Percentiles rank a stretch among this genome's conserved stretches.
Conservation (phyloP, 228 moss, liverwort and hornwort species). For the Sphagnum magellanicum region DNA sequence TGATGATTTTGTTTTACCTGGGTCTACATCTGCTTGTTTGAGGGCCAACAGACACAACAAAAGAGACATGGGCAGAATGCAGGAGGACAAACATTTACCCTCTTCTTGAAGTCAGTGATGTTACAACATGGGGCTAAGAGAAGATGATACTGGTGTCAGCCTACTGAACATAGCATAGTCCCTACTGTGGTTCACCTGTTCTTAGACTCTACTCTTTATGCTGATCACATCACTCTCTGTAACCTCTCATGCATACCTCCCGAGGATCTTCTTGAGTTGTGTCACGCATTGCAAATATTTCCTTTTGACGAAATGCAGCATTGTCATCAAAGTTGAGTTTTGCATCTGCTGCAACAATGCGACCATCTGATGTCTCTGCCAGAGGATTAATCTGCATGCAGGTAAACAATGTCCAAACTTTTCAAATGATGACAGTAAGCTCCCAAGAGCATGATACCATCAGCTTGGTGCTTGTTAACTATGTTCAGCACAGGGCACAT, state of each 20-base stretch:
- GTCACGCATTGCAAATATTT: constrained; percentile 81
- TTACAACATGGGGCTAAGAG: neutral
- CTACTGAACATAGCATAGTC: neutral
- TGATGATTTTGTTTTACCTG: neutral
- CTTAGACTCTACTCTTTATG: too few species aligned
- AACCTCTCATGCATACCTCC: constrained; percentile 36
- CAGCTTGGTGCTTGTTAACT: too few species aligned
- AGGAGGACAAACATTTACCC: too few species aligned
- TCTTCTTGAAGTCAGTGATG: too few species aligned
- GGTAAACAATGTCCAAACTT: neutral
- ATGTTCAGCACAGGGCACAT: too few species aligned
- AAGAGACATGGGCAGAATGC: too few species aligned
- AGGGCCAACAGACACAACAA: too few species aligned
- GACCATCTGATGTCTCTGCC: constrained; percentile 72
- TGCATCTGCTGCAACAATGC: constrained; percentile 83
- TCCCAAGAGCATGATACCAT: neutral
- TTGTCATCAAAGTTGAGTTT: constrained; percentile 99
- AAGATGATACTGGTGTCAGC: neutral
- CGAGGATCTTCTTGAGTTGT: constrained; percentile 90
- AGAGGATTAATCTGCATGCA: constrained; percentile 76
- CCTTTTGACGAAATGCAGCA: constrained; percentile 78
- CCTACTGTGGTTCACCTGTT: too few species aligned
- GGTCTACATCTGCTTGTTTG: too few species aligned
- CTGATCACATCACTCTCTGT: too few species aligned
- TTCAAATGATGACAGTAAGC: neutral